A percentile compares a stretch with the other conserved stretches of the same genome.
phyloP scores from a whole-genome alignment of 345 rosid genomes.

The Crucihimalaya himalaica region DNA sequence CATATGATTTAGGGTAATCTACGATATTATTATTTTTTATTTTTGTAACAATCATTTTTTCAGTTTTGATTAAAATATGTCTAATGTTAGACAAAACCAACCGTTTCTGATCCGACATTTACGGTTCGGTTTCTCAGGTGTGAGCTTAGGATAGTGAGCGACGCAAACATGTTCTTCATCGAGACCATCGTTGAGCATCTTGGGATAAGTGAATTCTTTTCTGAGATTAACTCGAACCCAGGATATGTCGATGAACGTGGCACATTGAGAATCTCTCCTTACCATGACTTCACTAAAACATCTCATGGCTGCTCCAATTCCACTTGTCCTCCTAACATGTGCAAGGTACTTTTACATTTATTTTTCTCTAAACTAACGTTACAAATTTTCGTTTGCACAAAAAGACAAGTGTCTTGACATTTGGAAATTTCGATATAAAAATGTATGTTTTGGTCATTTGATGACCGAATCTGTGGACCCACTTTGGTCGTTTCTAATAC shows the following conservation, averaged over 20 bases:
- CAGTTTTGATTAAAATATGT: background rate
- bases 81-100: conserved; percentile 19
- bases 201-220: conserved; percentile 63
- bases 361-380: background rate
- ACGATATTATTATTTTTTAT: background rate
- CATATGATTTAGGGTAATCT: conserved; percentile 68
- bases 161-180: conserved; percentile 77
- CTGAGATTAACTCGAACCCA: conserved; percentile 78
- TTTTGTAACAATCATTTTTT: background rate
- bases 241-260: conserved; percentile 59
- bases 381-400: background rate
- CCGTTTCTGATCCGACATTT: conserved; percentile 23
- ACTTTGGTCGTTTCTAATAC: background rate
- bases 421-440: too few species aligned
- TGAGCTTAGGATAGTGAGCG: conserved; percentile 79
- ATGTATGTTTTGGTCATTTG: background rate
- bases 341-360: conserved; percentile 63
- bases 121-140: conserved; percentile 52
- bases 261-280: conserved; percentile 62
- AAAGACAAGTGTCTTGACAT: background rate
- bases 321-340: conserved; percentile 89
- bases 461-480: conserved; percentile 12
- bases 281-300: conserved; percentile 59
- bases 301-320: conserved; percentile 61
- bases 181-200: conserved; percentile 71